These are phyloP conservation scores for Hypoxylon fuscum DNA, from an alignment of 495 filamentous ascomycete genomes.

Conservation along the genomic window DNA sequence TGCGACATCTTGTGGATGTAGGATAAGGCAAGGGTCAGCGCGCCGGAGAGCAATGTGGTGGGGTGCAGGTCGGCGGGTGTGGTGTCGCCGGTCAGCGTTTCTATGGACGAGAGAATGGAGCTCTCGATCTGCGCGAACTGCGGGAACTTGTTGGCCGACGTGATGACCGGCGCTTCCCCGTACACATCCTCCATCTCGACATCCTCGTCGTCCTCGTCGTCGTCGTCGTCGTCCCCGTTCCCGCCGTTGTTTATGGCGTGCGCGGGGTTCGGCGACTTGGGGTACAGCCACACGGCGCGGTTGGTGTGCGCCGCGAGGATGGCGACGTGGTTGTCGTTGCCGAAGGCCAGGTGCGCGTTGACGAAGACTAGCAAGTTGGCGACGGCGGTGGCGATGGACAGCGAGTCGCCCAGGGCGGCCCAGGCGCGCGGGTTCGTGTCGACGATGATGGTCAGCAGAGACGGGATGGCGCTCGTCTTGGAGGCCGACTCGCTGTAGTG, in stretches of 20 bases:
- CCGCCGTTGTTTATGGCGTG: neutral
- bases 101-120: slow-evolving; percentile 72
- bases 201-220: slow-evolving; percentile 49
- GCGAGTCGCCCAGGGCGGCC: slow-evolving; percentile 75
- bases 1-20: slow-evolving; percentile 77
- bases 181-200: slow-evolving; percentile 56
- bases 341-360: slow-evolving; percentile 92
- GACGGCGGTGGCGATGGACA: slow-evolving; percentile 85
- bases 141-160: slow-evolving; percentile 86
- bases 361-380: slow-evolving; percentile 95
- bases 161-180: slow-evolving; percentile 45
- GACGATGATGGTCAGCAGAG: slow-evolving; percentile 88
- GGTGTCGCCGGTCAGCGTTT: too few relatives aligned
- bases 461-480: slow-evolving; percentile 71
- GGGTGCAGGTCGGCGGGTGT: slow-evolving; percentile 63
- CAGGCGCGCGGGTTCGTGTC: slow-evolving; percentile 97
- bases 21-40: slow-evolving; percentile 85
- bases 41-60: slow-evolving; percentile 85
- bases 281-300: slow-evolving; percentile 89
- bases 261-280: slow-evolving; percentile 51
- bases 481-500: slow-evolving; percentile 72
- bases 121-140: slow-evolving; percentile 85
- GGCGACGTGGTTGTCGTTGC: slow-evolving; percentile 90
- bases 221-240: slow-evolving; percentile 7
- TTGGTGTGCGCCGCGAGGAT: slow-evolving; percentile 90